These are phyloP conservation scores for Rhizodiscina lignyota DNA, from an alignment of 495 filamentous ascomycete genomes.

Conservation along the genomic window DNA sequence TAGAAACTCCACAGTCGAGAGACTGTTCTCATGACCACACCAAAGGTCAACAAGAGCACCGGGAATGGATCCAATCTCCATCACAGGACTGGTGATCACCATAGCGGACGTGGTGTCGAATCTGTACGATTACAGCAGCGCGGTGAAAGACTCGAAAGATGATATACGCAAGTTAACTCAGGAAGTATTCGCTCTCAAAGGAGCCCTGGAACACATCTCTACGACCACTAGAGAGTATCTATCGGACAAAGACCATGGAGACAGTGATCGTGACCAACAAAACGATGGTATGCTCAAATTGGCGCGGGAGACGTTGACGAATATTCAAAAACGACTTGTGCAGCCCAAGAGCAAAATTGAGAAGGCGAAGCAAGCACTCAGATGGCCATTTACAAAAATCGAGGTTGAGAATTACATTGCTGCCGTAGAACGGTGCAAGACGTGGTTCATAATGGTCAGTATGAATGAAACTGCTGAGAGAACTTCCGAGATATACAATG, in stretches of 20 bases:
- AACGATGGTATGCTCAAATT: not conserved
- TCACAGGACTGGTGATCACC: not conserved
- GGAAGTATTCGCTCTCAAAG: slow-evolving; percentile 4
- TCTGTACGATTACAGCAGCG: slow-evolving; percentile 2
- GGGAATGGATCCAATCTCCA: slow-evolving; percentile 4
- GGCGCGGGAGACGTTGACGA: slow-evolving; percentile 1
- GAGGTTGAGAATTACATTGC: slow-evolving; percentile 2
- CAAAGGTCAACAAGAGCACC: too few relatives aligned
- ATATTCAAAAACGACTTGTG: not conserved
- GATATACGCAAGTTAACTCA: not conserved
- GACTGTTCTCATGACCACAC: too few relatives aligned
- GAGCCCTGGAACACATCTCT: slow-evolving; percentile 1
- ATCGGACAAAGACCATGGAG: slow-evolving; percentile 1
- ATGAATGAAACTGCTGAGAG: slow-evolving; percentile 4
- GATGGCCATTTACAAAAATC: slow-evolving; percentile 3
- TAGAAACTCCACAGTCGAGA: too few relatives aligned
- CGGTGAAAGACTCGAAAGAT: not conserved
- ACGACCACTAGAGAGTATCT: too few relatives aligned
- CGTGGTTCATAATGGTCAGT: slow-evolving; percentile 8
- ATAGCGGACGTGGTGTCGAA: slow-evolving; percentile 1
- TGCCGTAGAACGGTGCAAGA: slow-evolving; percentile 2
- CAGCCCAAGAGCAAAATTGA: slow-evolving; percentile 2
- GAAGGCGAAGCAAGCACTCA: slow-evolving; percentile 2
- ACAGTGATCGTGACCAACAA: not conserved
- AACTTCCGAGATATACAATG: slow-evolving; percentile 1